A percentile compares a stretch with the other conserved stretches of the same genome.
Evolutionary conservation across 163 green algal genomes (phyloP).

Genomic region (Scenedesmus sp.): DNA sequence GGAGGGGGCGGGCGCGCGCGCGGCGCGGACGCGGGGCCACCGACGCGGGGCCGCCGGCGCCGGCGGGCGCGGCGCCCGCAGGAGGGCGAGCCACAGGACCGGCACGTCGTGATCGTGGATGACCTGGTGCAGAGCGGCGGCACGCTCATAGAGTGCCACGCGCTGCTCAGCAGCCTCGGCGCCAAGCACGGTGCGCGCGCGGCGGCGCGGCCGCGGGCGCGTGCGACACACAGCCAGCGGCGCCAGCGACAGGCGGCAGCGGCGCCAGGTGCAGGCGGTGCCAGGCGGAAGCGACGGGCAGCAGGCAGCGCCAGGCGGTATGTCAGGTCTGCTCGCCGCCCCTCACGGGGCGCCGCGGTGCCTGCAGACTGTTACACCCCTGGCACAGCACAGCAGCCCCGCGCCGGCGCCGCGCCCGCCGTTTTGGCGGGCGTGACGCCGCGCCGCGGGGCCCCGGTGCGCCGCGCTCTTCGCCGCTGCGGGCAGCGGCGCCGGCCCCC

Average conservation of each 20-base stretch:
- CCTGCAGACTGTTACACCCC: constrained; percentile 56
- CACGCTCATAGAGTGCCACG: constrained; percentile 97
- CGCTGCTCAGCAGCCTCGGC: constrained; percentile 79
- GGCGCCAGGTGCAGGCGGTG: not conserved
- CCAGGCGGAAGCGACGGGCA: no score
- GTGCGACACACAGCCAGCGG: not conserved
- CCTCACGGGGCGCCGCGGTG: constrained; percentile 12
- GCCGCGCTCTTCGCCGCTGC: constrained; percentile 2
- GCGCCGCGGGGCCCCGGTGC: not conserved
- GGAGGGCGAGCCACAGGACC: constrained; percentile 85
- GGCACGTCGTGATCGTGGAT: constrained; percentile 99
- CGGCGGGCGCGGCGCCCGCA: no score
- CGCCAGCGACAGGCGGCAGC: not conserved
- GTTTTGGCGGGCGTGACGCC: constrained; percentile 12
- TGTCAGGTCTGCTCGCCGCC: constrained; percentile 49
- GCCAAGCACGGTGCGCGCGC: constrained; percentile 69
- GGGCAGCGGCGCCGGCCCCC: not conserved
- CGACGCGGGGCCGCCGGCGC: no score
- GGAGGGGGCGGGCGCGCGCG: not conserved
- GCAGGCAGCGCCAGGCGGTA: constrained; percentile 41
- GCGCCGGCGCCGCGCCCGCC: not conserved
- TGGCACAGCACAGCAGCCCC: constrained; percentile 49
- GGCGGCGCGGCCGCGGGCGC: not conserved
- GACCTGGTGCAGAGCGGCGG: constrained; percentile 97
- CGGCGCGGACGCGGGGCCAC: no score